phyloP scores from a whole-genome alignment of 2,329 filamentous ascomycete species.

The Zarea fungicola region DNA sequence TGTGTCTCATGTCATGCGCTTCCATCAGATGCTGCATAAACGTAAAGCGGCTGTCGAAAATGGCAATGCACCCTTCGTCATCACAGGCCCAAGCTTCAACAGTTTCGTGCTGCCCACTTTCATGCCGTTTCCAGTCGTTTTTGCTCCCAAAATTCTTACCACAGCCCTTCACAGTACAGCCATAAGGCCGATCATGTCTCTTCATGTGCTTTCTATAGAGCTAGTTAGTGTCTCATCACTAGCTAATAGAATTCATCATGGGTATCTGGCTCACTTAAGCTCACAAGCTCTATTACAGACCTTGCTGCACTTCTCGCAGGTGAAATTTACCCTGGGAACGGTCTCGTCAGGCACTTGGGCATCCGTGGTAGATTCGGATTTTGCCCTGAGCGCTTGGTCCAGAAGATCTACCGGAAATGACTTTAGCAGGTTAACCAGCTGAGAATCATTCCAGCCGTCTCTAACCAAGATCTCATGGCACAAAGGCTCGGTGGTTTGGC shows the following conservation, averaged over 20 bases:
- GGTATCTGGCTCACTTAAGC: conserved; percentile 44
- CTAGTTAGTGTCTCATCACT: conserved; percentile 15
- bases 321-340: too few relatives aligned
- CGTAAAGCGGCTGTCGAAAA: conserved; percentile 24
- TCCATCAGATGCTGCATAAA: conserved; percentile 58
- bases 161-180: conserved; percentile 70
- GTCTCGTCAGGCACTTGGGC: too few relatives aligned
- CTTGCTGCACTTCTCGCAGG: conserved; percentile 42
- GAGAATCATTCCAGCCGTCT: conserved; percentile 3
- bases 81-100: conserved; percentile 69
- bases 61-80: conserved; percentile 40
- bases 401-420: conserved; percentile 28
- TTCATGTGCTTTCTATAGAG: conserved; percentile 71
- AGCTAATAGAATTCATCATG: conserved; percentile 14
- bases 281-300: conserved; percentile 47
- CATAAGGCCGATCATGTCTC: conserved; percentile 74
- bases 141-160: conserved; percentile 80
- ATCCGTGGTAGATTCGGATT: too few relatives aligned
- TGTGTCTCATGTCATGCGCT: conserved; percentile 38
- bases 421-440: conserved; percentile 21
- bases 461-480: conserved; percentile 1
- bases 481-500: neutral
- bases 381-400: conserved; percentile 24
- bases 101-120: conserved; percentile 71
- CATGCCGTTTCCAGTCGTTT: conserved; percentile 91